These are phyloP conservation scores for Ceratocystis harringtonii DNA, from an alignment of 2,329 filamentous ascomycete genomes.

Conservation along the genomic window DNA sequence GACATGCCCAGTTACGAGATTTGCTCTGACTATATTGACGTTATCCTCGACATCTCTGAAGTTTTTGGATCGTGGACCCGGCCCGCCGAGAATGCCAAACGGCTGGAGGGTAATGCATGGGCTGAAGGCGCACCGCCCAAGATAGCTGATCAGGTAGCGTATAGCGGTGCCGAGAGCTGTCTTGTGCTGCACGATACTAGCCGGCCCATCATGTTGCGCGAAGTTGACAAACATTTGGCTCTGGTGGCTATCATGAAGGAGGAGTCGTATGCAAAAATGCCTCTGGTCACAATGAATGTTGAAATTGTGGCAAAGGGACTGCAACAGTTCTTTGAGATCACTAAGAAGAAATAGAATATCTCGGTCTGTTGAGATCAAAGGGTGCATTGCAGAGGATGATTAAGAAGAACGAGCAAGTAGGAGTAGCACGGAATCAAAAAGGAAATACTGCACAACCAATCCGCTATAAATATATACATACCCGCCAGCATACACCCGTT, in stretches of 20 bases:
- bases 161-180: constrained; percentile 50
- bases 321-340: constrained; percentile 63
- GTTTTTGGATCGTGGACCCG: constrained; percentile 70
- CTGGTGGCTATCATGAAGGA: constrained; percentile 79
- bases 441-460: background rate
- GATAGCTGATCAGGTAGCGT: constrained; percentile 51
- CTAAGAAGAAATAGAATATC: constrained; percentile 34
- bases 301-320: constrained; percentile 67
- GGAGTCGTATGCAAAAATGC: constrained; percentile 69
- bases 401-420: too few relatives aligned
- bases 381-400: background rate
- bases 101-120: constrained; percentile 46
- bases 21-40: constrained; percentile 96
- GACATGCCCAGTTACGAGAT: constrained; percentile 97
- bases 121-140: constrained; percentile 30
- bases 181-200: constrained; percentile 51
- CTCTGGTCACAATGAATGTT: constrained; percentile 75
- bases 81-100: constrained; percentile 37
- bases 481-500: background rate
- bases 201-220: constrained; percentile 50
- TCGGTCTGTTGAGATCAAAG: background rate
- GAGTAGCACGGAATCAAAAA: background rate
- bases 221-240: constrained; percentile 60
- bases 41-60: constrained; percentile 92
- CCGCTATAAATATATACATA: background rate